phyloP scores from a whole-genome alignment of 345 rosid species.

The Pugionium cornutum region DNA sequence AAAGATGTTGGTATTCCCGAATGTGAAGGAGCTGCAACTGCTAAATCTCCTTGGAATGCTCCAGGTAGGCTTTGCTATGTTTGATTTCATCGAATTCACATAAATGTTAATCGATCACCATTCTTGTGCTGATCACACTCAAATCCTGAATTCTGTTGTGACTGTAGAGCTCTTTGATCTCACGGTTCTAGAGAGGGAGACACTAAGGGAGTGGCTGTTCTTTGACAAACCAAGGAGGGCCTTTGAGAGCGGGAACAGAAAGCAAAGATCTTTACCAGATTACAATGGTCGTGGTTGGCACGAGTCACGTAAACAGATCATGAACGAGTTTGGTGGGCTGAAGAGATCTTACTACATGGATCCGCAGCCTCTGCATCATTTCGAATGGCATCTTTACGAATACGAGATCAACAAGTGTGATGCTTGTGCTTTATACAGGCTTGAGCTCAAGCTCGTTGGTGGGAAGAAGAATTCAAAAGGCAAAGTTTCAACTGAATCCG shows the following conservation, averaged over 20 bases:
- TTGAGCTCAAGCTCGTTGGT: slow-evolving; percentile 90
- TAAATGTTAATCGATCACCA: neutral
- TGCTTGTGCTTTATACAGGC: slow-evolving; percentile 89
- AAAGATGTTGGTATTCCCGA: slow-evolving; percentile 94
- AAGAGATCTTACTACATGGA: slow-evolving; percentile 99
- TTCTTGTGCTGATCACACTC: neutral
- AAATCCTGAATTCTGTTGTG: slow-evolving; percentile 25
- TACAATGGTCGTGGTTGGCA: slow-evolving; percentile 99
- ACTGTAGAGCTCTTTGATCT: slow-evolving; percentile 94
- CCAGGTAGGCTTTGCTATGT: slow-evolving; percentile 57
- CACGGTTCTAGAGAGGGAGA: slow-evolving; percentile 76
- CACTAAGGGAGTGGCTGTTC: slow-evolving; percentile 97
- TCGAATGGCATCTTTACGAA: slow-evolving; percentile 98
- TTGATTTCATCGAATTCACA: neutral
- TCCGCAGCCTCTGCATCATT: slow-evolving; percentile 87
- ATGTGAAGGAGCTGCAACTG: slow-evolving; percentile 98
- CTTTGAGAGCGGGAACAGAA: slow-evolving; percentile 93
- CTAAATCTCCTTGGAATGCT: slow-evolving; percentile 99
- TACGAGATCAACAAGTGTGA: slow-evolving; percentile 92
- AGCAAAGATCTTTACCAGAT: slow-evolving; percentile 98
- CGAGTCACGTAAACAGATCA: slow-evolving; percentile 95
- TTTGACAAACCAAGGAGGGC: slow-evolving; percentile 98
- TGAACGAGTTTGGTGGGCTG: slow-evolving; percentile 87
- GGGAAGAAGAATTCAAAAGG: slow-evolving; percentile 87
- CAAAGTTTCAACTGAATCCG: slow-evolving; percentile 67